Base-by-base conservation (phyloP, 257 asterid species). In the Petunia secreta region DNA sequence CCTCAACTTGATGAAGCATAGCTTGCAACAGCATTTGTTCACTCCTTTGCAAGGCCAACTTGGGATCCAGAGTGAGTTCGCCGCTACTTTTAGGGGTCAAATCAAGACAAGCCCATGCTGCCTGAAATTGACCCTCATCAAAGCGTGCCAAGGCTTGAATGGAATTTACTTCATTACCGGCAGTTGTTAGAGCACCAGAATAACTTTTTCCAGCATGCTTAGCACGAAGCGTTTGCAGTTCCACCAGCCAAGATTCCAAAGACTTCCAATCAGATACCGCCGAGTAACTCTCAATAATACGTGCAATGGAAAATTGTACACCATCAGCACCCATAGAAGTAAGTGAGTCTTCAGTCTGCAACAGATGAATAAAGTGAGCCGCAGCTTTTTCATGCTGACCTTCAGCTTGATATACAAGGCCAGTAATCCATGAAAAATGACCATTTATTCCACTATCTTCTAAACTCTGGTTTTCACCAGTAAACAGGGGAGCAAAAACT, bases 11-110 rank as follows among this genome's bases (percentile, higher is more conserved):
- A 85, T 88, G 91, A 88, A 95, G 97, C 98, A 95, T 91, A 58
- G 97, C 99, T 88, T 95, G 98, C 95, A 95, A 88, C 87, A 95
- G 94, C 95, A 95, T 92, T 81, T 95, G 99, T 81, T 95, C 99
- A 64, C 99, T 95, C 89, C 99, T 93, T 85, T 90, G 97, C 89
- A 95, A 87, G 86, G 98, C 94, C 89, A 91, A 81, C 89, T 89
- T 95, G 75, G 98, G 99, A 88, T 95, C 99, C 84, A 92, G 91
- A 36, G 97, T 95, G 85, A 89, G 94, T 80, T 93, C 93, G 73
- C 83, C 88, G 94, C 96, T 90, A 86, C 96, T 95, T 91, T 93
- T 95, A 66, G 97, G 97, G 79, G 99, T 95, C 95, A 95, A 89
- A 84, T 94, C 97, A 63, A 95, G 98, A 88, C 90, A 92, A 65